Evolutionary conservation across 2,329 filamentous ascomycete genomes (phyloP).

Genomic region (Raffaelea albimanens): DNA sequence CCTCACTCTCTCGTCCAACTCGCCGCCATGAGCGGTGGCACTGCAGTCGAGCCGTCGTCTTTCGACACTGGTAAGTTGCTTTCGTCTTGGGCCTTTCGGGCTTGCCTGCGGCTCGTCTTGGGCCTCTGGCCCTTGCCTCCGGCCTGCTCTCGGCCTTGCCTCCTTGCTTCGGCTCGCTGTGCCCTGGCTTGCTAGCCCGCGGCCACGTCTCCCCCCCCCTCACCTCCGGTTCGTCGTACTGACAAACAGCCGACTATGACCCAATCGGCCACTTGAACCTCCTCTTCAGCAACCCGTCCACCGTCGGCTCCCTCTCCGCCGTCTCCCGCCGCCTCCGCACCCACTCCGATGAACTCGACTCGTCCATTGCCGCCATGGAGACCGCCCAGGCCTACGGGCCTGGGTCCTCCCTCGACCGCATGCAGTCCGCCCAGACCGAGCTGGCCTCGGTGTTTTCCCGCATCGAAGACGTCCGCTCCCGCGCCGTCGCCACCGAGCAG

Average conservation of each 20-base stretch:
- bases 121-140: not conserved
- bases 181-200: too few relatives aligned
- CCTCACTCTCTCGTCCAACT: too few relatives aligned
- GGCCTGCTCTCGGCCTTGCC: not conserved
- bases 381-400: conserved; percentile 76
- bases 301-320: conserved; percentile 64
- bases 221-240: not conserved
- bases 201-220: not conserved
- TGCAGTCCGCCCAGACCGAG: conserved; percentile 84
- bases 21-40: conserved; percentile 8
- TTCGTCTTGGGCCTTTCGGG: too few relatives aligned
- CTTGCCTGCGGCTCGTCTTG: not conserved
- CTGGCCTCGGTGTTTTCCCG: conserved; percentile 84
- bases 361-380: conserved; percentile 64
- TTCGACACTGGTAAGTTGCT: conserved; percentile 14
- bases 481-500: conserved; percentile 85
- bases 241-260: conserved; percentile 32
- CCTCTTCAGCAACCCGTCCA: conserved; percentile 83
- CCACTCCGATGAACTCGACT: conserved; percentile 75
- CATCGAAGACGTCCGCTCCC: conserved; percentile 84
- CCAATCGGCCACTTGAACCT: conserved; percentile 87
- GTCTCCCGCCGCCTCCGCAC: conserved; percentile 65
- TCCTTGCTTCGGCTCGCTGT: too few relatives aligned
- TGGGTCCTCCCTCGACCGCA: conserved; percentile 79
- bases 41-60: conserved; percentile 9